phyloP scores from a whole-genome alignment of 257 asterid genomes.

The Gynochthodes officinalis region DNA sequence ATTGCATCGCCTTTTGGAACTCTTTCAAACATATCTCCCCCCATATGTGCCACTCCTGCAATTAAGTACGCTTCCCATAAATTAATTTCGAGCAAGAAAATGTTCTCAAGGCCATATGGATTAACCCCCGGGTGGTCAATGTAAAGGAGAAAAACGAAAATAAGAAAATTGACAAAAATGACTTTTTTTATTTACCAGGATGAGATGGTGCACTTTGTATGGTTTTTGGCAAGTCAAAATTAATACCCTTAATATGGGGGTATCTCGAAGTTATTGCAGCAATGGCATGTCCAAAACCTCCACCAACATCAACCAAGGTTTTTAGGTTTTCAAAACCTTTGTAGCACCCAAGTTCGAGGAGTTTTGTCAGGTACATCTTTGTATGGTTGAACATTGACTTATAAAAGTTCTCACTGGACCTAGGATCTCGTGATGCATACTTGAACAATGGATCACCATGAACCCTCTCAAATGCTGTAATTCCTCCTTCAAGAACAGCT shows the following conservation, averaged over 20 bases:
- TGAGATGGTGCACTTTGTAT: constrained; percentile 31
- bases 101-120: too few relatives aligned
- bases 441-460: constrained; percentile 18
- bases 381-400: constrained; percentile 23
- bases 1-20: constrained; percentile 14
- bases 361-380: constrained; percentile 11
- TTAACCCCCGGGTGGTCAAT: too few relatives aligned
- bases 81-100: too few relatives aligned
- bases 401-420: constrained; percentile 16
- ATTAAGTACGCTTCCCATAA: background rate
- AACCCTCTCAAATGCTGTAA: constrained; percentile 18
- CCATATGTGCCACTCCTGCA: constrained; percentile 7
- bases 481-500: constrained; percentile 33
- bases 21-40: constrained; percentile 16
- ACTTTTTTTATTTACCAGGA: constrained; percentile 7
- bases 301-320: constrained; percentile 39
- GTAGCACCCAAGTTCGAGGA: constrained; percentile 20
- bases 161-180: background rate
- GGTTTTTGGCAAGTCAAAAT: constrained; percentile 35
- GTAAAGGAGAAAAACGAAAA: background rate
- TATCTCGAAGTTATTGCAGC: constrained; percentile 23
- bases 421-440: background rate
- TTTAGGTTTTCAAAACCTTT: constrained; percentile 29
- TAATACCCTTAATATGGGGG: constrained; percentile 29
- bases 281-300: constrained; percentile 34